Evolutionary conservation across 768 basidiomycete species (phyloP), one percentile per base, ranked within the genome.

Genomic region (Boletus huronensis): DNA sequence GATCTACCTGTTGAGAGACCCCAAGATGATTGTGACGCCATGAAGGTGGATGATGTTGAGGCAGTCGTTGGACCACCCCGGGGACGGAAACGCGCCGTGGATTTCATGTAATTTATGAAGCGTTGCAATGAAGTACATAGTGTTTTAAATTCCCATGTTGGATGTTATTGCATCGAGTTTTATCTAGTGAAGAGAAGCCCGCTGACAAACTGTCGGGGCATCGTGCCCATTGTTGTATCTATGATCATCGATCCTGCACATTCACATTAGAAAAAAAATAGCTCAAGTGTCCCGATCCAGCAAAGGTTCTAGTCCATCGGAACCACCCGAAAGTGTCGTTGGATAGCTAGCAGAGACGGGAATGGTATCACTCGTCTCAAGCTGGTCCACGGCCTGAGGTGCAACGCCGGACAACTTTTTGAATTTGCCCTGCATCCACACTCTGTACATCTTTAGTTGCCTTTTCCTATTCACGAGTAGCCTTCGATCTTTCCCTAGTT

Each of bases 371-470:
- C n/a, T 14, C 16, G 31, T 34, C n/a, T n/a, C 29, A 14, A 25
- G 9, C 9, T 38, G 40, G 16, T 48, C 48, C 29, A 46, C 17
- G 9, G 21, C 6, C 6, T 29, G 44, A 14, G 19, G 14, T 28
- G 21, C 31, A n/a, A 14, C 8, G 9, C 26, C 19, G 0, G 62
- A 19, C 21, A 51, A 10, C 45, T 87, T 90, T 54, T 77, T 75
- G 65, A 93, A 93, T 65, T 86, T 88, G 0, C 83, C 90, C 71
- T 95, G 93, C 85, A 94, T 84, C 93, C 93, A 96, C 0, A 94
- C 88, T 43, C 97, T 78, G 68, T 96, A 98, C 97, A 99, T 99
- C 72, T 96, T 96, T 48, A 97, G 73, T 72, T 94, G 89, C 54
- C 91, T 78, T 73, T 97, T 98, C 43, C 97, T 79, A 66, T 99